A percentile compares a stretch with the other conserved stretches of the same genome.
These are phyloP conservation scores for Verticillium longisporum DNA, from an alignment of 2,329 filamentous ascomycete species.

Conservation along the genomic window DNA sequence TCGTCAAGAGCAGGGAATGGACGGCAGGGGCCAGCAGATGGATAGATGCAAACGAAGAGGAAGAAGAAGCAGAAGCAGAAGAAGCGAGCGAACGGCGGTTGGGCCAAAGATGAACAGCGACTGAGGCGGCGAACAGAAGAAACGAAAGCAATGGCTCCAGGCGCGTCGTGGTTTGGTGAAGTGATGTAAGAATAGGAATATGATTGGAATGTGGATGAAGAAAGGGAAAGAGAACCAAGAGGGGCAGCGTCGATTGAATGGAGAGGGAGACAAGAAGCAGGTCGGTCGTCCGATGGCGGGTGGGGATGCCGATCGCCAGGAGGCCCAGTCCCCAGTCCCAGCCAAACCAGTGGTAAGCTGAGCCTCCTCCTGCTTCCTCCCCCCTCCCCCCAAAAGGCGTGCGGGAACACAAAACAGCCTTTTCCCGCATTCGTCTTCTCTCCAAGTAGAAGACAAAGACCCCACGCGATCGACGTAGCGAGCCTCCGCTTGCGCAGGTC, in stretches of 20 bases:
- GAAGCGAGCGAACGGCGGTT: not conserved
- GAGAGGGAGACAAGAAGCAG: not conserved
- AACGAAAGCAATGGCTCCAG: not conserved
- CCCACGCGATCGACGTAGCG: not conserved
- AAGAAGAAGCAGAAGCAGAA: not conserved
- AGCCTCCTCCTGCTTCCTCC: too few relatives aligned
- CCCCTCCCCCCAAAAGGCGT: too few relatives aligned
- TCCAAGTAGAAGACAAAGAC: not conserved
- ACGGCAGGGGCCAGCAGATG: too few relatives aligned
- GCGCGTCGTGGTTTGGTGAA: not conserved
- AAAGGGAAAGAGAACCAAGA: not conserved
- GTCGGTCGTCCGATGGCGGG: not conserved
- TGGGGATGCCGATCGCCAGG: not conserved
- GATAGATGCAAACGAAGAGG: not conserved
- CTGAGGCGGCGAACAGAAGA: not conserved
- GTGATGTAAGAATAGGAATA: not conserved
- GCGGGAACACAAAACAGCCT: too few relatives aligned
- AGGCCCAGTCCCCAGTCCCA: not conserved
- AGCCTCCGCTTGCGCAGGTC: not conserved
- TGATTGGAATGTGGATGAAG: not conserved
- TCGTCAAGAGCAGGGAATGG: too few relatives aligned
- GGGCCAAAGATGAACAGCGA: not conserved
- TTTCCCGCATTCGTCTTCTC: too few relatives aligned
- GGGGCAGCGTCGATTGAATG: not conserved
- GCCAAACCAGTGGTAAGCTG: not conserved